phyloP scores from a whole-genome alignment of 2,329 filamentous ascomycete genomes.

The Ceratocystiopsis sp. region DNA sequence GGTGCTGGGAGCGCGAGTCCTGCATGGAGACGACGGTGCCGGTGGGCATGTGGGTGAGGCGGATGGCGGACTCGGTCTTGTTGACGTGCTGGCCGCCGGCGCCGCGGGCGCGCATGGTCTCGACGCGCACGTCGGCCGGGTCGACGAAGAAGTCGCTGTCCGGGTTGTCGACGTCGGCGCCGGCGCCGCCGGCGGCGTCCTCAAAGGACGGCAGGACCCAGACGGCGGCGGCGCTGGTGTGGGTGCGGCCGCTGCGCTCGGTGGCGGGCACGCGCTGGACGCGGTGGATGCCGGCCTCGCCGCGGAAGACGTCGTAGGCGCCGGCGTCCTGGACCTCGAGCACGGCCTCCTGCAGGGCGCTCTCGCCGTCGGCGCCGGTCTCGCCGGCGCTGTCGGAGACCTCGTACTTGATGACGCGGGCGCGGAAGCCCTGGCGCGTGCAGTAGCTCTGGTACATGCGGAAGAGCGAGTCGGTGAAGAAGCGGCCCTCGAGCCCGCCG shows the following conservation, averaged over 20 bases:
- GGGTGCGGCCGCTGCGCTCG: constrained; percentile 77
- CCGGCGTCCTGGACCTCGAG: constrained; percentile 63
- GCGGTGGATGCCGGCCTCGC: constrained; percentile 85
- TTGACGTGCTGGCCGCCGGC: constrained; percentile 97
- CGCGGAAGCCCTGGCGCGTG: constrained; percentile 45
- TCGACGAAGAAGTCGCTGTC: constrained; percentile 85
- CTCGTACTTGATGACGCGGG: constrained; percentile 64
- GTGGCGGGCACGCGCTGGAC: constrained; percentile 89
- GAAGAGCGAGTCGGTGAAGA: constrained; percentile 76
- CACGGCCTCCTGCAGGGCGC: constrained; percentile 69
- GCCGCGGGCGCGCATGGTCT: constrained; percentile 83
- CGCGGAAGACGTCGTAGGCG: constrained; percentile 65
- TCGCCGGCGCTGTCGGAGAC: constrained; percentile 46
- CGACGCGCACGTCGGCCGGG: constrained; percentile 61
- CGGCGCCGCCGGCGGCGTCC: constrained; percentile 9
- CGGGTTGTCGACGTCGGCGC: constrained; percentile 55
- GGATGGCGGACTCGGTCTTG: constrained; percentile 90
- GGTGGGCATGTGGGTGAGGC: constrained; percentile 79
- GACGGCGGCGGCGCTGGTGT: constrained; percentile 83
- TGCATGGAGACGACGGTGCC: constrained; percentile 82
- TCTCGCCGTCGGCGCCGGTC: constrained; percentile 38
- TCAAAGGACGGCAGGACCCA: constrained; percentile 77
- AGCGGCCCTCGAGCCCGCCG: constrained; percentile 75
- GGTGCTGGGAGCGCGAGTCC: constrained; percentile 75
- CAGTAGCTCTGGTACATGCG: constrained; percentile 76